Evolutionary conservation across 805 yeast genomes (phyloP).

Genomic region (Schizosaccharomyces lindneri): DNA sequence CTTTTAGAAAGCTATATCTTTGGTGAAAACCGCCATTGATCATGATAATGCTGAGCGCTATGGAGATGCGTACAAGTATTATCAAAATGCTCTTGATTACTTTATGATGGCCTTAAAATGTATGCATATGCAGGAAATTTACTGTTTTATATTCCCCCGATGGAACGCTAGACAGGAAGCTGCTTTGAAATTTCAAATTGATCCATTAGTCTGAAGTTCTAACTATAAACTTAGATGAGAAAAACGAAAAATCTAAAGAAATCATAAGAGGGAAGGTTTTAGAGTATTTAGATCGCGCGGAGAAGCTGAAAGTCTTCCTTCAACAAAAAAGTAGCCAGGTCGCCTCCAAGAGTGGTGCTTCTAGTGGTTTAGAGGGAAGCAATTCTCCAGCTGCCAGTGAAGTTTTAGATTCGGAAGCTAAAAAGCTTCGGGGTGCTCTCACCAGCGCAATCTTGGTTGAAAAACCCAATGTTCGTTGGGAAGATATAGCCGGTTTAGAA

Average conservation of each 20-base stretch:
- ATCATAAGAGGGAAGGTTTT: conserved; percentile 69
- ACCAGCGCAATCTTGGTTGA: conserved; percentile 73
- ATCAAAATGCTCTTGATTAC: conserved; percentile 82
- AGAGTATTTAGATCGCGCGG: conserved; percentile 81
- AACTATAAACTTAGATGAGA: conserved; percentile 28
- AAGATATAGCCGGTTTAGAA: conserved; percentile 87
- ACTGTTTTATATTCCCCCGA: too few species aligned
- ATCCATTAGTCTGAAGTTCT: neutral
- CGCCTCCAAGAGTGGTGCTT: neutral
- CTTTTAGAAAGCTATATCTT: conserved; percentile 60
- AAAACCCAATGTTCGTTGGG: conserved; percentile 82
- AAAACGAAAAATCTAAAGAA: conserved; percentile 71
- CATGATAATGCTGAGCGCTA: conserved; percentile 74
- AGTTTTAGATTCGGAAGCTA: conserved; percentile 59
- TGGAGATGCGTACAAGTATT: conserved; percentile 81
- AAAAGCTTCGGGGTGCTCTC: conserved; percentile 70
- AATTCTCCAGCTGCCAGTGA: conserved; percentile 24
- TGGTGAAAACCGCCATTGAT: conserved; percentile 83
- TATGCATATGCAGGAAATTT: conserved; percentile 6
- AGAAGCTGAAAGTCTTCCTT: conserved; percentile 70
- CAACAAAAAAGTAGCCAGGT: conserved; percentile 30
- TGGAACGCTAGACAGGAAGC: too few species aligned
- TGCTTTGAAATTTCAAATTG: neutral
- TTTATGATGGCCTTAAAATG: conserved; percentile 82
- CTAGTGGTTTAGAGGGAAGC: conserved; percentile 20